Base-by-base conservation (phyloP, 148 eudicot genomes). In the Agrostemma githago region DNA sequence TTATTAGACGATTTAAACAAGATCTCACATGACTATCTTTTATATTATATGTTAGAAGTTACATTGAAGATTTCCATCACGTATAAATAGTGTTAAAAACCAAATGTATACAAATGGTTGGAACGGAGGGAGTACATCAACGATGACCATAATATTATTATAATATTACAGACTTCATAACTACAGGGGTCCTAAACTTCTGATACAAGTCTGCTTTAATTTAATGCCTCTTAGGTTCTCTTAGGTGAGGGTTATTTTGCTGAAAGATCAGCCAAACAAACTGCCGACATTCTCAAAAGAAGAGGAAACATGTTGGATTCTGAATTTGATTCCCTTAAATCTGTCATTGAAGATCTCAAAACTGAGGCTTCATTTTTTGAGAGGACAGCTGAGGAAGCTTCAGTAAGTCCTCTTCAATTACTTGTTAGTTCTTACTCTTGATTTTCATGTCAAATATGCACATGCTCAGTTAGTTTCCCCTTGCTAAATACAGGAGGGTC, bases 241-340 rank as follows among this genome's bases (percentile, higher is more conserved):
- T 71, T 95, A 61, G 98, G 98, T 58, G 98, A 90, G 83, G 89
- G 89, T 64, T 87, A 95, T 78, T 90, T 87, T 78, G 93, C 90
- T 41, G 96, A 95, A 54, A 84, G 97, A 84, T 88, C 96, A 73
- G 84, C 96, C 54, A 95, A 90, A 79, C 98, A 95, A 81, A 90
- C 97, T 21, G 65, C 78, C 78, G 98, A 92, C 74, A 92, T 95
- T 72, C 81, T 95, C 57, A 89, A 86, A 76, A 88, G 98, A 82
- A 88, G 98, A 84, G 93, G 88, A 66, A 87, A 86, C 61, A 74
- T 76, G 26, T 82, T 95, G 78, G 88, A 88, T 60, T 76, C 88
- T 26, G 96, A 95, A 78, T 84, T 88, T 48, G 88, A 86, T 63
- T 83, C 93, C 19, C 73, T 92, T n/a, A 95, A 87, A 72, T 88